These are phyloP conservation scores for Bauhinia variegata DNA, from an alignment of 306 rosid genomes.

Conservation along the genomic window DNA sequence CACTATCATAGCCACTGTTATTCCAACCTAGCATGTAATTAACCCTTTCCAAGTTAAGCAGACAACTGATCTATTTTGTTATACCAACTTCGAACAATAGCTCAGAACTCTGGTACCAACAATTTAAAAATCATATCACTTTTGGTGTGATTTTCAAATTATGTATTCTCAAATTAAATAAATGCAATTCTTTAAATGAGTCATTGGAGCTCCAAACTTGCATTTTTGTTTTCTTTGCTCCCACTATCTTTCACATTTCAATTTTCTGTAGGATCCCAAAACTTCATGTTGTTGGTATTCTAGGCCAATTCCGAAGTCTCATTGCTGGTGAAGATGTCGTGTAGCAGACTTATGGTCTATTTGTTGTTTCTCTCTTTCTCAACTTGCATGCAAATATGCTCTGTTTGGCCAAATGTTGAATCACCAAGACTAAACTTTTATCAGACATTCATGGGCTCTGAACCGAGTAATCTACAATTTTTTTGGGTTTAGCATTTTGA, in stretches of 20 bases:
- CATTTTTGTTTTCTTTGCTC: background rate
- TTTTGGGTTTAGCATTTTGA: conserved; percentile 12
- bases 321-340: conserved; percentile 24
- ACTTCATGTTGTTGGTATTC: background rate
- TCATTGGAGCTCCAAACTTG: conserved; percentile 17
- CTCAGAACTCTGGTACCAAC: no score
- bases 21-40: no score
- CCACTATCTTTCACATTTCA: no score
- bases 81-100: no score
- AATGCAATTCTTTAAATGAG: no score
- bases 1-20: no score
- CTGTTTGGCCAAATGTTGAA: conserved; percentile 27
- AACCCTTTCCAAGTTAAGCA: no score
- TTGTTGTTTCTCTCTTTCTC: background rate
- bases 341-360: conserved; percentile 30
- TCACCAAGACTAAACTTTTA: conserved; percentile 27
- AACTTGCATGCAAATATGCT: conserved; percentile 23
- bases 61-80: no score
- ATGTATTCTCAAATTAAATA: no score
- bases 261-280: conserved; percentile 26
- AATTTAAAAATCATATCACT: no score
- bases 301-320: conserved; percentile 31
- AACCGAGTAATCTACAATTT: background rate
- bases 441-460: conserved; percentile 25
- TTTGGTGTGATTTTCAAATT: no score